phyloP scores from a whole-genome alignment of 140 eudicot species.

The Eryngium alpinum region DNA sequence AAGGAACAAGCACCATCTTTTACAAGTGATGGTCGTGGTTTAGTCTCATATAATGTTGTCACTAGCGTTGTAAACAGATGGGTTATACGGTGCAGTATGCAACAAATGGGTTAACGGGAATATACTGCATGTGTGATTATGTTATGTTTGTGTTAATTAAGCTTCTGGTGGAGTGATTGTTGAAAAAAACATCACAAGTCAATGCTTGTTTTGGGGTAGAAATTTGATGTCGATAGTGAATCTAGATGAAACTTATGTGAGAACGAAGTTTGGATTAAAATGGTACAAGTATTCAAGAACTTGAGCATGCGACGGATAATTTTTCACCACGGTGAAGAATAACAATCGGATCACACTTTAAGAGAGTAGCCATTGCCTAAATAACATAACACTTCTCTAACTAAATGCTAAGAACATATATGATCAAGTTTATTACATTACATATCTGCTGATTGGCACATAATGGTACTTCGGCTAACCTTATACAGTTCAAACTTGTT shows the following conservation, averaged over 20 bases:
- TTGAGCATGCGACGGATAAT: conserved; percentile 62
- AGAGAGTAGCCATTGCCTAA: no score
- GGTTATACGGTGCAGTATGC: no score
- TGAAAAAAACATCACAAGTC: conserved; percentile 21
- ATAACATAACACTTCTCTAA: no score
- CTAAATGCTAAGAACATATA: no score
- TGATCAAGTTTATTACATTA: no score
- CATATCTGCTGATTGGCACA: no score
- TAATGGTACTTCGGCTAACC: conserved; percentile 43
- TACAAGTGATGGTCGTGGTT: no score
- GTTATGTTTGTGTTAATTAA: conserved; percentile 47
- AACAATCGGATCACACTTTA: no score
- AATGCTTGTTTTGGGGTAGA: conserved; percentile 25
- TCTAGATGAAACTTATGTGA: conserved; percentile 30
- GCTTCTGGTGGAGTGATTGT: conserved; percentile 1
- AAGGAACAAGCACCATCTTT: no score
- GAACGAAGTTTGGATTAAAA: conserved; percentile 51
- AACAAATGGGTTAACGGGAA: no score
- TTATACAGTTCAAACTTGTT: conserved; percentile 88
- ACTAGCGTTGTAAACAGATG: no score
- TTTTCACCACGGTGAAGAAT: conserved; percentile 56
- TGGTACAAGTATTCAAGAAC: conserved; percentile 57
- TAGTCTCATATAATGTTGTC: no score
- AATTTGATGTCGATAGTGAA: neutral
- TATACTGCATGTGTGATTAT: conserved; percentile 21